Conservation (phyloP, 345 rosid genomes). For the Excoecaria agallocha region DNA sequence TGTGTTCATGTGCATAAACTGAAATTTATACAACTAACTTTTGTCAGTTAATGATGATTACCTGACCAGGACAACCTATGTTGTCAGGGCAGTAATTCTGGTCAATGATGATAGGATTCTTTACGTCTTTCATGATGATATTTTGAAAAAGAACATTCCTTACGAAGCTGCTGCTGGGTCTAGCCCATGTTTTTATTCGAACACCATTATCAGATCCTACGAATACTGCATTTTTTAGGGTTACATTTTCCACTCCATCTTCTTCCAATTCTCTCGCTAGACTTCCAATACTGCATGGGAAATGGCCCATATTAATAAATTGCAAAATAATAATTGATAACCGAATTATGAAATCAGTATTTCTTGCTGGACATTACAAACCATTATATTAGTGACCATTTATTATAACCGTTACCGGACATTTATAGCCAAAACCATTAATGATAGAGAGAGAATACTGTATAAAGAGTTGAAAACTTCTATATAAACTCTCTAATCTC, state of each 20-base stretch:
- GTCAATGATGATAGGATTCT: constrained; percentile 12
- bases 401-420: too few species aligned
- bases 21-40: too few species aligned
- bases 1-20: too few species aligned
- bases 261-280: constrained; percentile 28
- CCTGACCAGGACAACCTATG: constrained; percentile 13
- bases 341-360: too few species aligned
- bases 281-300: constrained; percentile 41
- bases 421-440: too few species aligned
- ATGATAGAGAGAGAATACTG: too few species aligned
- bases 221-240: constrained; percentile 30
- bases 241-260: constrained; percentile 45
- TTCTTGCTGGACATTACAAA: too few species aligned
- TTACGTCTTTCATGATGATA: constrained; percentile 26
- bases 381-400: too few species aligned
- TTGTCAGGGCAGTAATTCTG: constrained; percentile 20
- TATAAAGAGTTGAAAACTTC: too few species aligned
- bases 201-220: constrained; percentile 47
- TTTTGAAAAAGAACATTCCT: constrained; percentile 34
- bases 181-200: constrained; percentile 51
- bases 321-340: too few species aligned
- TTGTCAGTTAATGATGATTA: background rate
- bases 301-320: too few species aligned
- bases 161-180: constrained; percentile 36
- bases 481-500: too few species aligned